A percentile compares a stretch with the other conserved stretches of the same genome.
Evolutionary conservation across 73 alveolate genomes (phyloP).

Genomic region (Durusdinium trenchii): DNA sequence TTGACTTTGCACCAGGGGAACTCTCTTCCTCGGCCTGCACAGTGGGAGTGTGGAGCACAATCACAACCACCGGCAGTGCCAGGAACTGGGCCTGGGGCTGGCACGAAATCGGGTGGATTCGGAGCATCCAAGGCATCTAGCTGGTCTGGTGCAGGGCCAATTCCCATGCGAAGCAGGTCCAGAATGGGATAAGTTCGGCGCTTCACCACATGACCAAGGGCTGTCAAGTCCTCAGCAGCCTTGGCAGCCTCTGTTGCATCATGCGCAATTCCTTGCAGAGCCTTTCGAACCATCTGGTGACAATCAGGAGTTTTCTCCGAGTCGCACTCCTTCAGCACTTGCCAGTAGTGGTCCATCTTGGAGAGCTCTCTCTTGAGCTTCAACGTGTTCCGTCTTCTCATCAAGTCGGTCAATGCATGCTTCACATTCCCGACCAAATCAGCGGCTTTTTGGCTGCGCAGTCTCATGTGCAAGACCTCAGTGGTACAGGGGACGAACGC

Average conservation of each 20-base stretch:
- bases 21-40: constrained; percentile 84
- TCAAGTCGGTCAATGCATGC: constrained; percentile 37
- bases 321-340: constrained; percentile 48
- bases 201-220: constrained; percentile 21
- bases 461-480: constrained; percentile 76
- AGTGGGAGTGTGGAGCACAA: constrained; percentile 70
- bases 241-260: constrained; percentile 66
- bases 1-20: constrained; percentile 73
- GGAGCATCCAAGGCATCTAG: constrained; percentile 79
- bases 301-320: too few relatives aligned
- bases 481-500: not conserved
- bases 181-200: constrained; percentile 73
- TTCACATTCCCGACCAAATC: constrained; percentile 59
- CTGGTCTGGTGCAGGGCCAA: constrained; percentile 73
- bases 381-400: constrained; percentile 31
- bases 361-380: constrained; percentile 55
- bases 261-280: constrained; percentile 53
- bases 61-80: constrained; percentile 65
- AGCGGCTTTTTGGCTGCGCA: constrained; percentile 80
- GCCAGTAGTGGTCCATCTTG: constrained; percentile 58
- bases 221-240: constrained; percentile 26
- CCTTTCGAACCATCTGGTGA: constrained; percentile 25
- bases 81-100: constrained; percentile 49
- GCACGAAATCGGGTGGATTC: constrained; percentile 55
- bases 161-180: constrained; percentile 75